Conservation (phyloP, 2,329 filamentous ascomycete genomes). For the Lecanoromycetidae sp. region DNA sequence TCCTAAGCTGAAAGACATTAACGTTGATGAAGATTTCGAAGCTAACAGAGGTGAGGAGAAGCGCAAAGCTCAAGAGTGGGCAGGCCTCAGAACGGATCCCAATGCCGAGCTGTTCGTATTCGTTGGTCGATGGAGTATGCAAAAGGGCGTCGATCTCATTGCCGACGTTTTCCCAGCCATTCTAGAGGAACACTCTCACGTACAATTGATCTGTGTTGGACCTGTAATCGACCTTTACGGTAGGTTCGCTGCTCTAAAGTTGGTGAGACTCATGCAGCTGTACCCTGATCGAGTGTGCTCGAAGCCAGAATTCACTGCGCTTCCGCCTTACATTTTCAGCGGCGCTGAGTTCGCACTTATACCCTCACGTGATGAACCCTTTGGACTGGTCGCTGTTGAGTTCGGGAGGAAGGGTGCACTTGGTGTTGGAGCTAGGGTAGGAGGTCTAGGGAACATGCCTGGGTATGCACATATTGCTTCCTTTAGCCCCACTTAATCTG, state of each 20-base stretch:
- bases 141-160: conserved; percentile 57
- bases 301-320: conserved; percentile 55
- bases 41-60: conserved; percentile 41
- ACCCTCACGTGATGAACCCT: conserved; percentile 56
- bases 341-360: conserved; percentile 58
- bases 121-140: conserved; percentile 56
- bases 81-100: conserved; percentile 48
- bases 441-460: conserved; percentile 58
- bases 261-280: conserved; percentile 15
- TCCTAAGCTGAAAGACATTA: conserved; percentile 37
- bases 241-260: conserved; percentile 54
- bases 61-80: conserved; percentile 54
- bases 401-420: conserved; percentile 57
- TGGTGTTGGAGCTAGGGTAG: conserved; percentile 53
- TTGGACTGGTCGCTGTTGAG: conserved; percentile 54
- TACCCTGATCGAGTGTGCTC: conserved; percentile 40
- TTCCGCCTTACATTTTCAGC: conserved; percentile 56
- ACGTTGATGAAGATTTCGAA: conserved; percentile 45
- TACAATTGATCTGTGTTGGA: conserved; percentile 51
- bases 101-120: conserved; percentile 54
- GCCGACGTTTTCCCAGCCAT: conserved; percentile 54
- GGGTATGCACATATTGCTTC: conserved; percentile 31
- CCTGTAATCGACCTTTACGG: conserved; percentile 57
- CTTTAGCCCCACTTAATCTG: neutral
- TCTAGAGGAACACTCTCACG: conserved; percentile 46